phyloP scores from a whole-genome alignment of 148 eudicot genomes.

The Camellia granthamiana region DNA sequence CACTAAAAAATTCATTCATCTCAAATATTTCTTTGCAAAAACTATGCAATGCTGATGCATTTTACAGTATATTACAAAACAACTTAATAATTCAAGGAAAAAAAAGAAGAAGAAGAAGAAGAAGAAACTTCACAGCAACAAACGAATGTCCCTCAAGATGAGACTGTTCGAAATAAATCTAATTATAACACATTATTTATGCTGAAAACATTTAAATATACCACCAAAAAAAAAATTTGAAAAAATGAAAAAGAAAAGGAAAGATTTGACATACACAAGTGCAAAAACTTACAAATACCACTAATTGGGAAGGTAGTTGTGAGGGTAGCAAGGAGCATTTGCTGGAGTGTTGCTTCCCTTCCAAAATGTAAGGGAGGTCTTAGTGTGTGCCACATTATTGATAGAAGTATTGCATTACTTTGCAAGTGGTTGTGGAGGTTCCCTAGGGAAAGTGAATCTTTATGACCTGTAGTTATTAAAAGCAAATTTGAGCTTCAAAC shows the following conservation, averaged over 20 bases:
- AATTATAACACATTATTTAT: neutral
- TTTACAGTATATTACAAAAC: neutral
- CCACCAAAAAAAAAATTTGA: neutral
- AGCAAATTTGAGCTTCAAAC: too few species aligned
- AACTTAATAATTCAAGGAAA: neutral
- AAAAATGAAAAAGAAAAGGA: neutral
- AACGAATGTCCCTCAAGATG: neutral
- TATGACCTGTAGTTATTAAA: too few species aligned
- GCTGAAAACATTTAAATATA: neutral
- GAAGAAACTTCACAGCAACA: neutral
- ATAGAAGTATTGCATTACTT: too few species aligned
- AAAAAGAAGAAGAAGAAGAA: conserved; percentile 3
- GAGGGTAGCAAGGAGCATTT: too few species aligned
- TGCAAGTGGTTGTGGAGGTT: too few species aligned
- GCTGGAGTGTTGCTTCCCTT: too few species aligned
- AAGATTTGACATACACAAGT: too few species aligned
- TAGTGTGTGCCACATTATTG: too few species aligned
- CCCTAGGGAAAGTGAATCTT: too few species aligned
- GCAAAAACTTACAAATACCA: too few species aligned
- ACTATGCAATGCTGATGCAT: neutral
- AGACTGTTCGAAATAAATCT: neutral
- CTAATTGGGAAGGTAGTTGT: too few species aligned
- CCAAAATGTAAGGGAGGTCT: too few species aligned
- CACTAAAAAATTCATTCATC: conserved; percentile 7
- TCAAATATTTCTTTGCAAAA: neutral